phyloP scores from a whole-genome alignment of 805 yeast species.

The Teunomyces funiuensis region DNA sequence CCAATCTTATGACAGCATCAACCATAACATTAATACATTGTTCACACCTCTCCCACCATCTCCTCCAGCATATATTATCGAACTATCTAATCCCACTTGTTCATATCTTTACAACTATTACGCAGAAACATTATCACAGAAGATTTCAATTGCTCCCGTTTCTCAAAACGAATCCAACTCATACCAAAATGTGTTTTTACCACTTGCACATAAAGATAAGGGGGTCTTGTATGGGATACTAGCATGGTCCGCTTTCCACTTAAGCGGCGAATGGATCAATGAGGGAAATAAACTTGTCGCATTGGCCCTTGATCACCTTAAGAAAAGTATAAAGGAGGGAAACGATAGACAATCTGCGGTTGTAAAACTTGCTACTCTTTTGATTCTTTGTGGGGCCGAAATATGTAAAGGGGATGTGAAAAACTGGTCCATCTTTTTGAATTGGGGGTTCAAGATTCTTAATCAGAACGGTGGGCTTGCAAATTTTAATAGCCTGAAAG shows the following conservation, averaged over 20 bases:
- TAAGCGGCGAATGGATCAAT: slow-evolving; percentile 44
- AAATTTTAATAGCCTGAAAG: slow-evolving; percentile 49
- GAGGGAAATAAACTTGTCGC: slow-evolving; percentile 52
- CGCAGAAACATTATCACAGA: slow-evolving; percentile 42
- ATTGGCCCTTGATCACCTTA: slow-evolving; percentile 46
- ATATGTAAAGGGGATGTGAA: slow-evolving; percentile 80
- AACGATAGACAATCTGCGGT: slow-evolving; percentile 35
- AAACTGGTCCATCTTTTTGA: slow-evolving; percentile 68
- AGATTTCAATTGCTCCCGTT: slow-evolving; percentile 48
- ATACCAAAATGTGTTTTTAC: slow-evolving; percentile 52
- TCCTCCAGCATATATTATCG: slow-evolving; percentile 22
- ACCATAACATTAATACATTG: slow-evolving; percentile 18
- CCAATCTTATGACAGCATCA: not conserved
- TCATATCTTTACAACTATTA: slow-evolving; percentile 48
- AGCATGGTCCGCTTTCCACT: slow-evolving; percentile 57
- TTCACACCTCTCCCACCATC: slow-evolving; percentile 29
- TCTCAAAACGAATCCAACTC: slow-evolving; percentile 47
- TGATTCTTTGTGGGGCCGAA: slow-evolving; percentile 76
- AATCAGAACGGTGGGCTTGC: slow-evolving; percentile 63
- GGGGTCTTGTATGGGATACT: slow-evolving; percentile 53
- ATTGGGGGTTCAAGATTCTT: slow-evolving; percentile 65
- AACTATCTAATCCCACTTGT: slow-evolving; percentile 14
- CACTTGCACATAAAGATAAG: slow-evolving; percentile 52
- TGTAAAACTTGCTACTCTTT: slow-evolving; percentile 58
- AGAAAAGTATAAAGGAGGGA: slow-evolving; percentile 15